Evolutionary conservation across 139 green algal genomes (phyloP).

Genomic region (Picochlorum sp.): DNA sequence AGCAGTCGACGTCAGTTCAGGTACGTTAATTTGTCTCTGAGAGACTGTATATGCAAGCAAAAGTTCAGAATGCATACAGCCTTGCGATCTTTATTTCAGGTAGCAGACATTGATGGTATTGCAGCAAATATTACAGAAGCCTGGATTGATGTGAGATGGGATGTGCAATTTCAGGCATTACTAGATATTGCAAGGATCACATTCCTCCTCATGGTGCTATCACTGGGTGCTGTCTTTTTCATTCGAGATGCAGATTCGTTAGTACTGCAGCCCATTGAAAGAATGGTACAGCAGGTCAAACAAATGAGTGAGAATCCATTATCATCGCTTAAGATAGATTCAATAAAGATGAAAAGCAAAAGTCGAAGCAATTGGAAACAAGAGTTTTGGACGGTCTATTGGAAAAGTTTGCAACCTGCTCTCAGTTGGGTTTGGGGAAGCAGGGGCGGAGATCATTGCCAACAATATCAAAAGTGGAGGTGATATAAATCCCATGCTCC

Average conservation of each 20-base stretch:
- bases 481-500: constrained; percentile 90
- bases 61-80: not conserved
- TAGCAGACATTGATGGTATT: no score
- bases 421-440: constrained; percentile 90
- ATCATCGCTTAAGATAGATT: not conserved
- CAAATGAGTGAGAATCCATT: constrained; percentile 6
- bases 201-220: constrained; percentile 79
- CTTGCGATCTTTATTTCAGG: no score
- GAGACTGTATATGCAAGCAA: not conserved
- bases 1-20: not conserved
- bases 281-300: constrained; percentile 76
- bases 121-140: constrained; percentile 9
- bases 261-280: constrained; percentile 83
- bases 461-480: constrained; percentile 89
- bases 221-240: constrained; percentile 64
- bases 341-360: not conserved
- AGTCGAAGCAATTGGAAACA: constrained; percentile 52
- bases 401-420: constrained; percentile 86
- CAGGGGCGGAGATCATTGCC: constrained; percentile 79
- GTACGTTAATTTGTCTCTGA: not conserved
- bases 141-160: constrained; percentile 57
- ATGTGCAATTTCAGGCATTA: constrained; percentile 45
- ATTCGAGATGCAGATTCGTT: constrained; percentile 70
- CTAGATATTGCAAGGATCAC: constrained; percentile 76
- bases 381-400: constrained; percentile 79